A percentile compares a stretch with the other conserved stretches of the same genome.
These are phyloP conservation scores for Arachnomyces sp. DNA, from an alignment of 2,329 filamentous ascomycete species.

Conservation along the genomic window DNA sequence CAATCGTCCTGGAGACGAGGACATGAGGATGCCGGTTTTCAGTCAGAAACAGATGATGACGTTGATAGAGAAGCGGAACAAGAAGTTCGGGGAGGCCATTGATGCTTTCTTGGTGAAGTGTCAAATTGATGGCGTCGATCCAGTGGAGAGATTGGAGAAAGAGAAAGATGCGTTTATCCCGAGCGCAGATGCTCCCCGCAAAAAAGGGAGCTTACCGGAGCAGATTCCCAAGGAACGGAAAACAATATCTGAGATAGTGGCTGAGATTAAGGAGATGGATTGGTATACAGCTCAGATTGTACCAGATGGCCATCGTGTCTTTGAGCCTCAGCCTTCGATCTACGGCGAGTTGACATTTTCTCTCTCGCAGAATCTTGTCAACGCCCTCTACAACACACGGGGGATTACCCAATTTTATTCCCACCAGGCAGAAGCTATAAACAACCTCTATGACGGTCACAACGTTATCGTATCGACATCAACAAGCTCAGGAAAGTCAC, in stretches of 20 bases:
- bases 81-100: conserved; percentile 69
- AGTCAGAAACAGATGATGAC: conserved; percentile 86
- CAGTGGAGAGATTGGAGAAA: conserved; percentile 55
- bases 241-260: conserved; percentile 72
- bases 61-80: conserved; percentile 82
- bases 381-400: conserved; percentile 86
- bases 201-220: conserved; percentile 47
- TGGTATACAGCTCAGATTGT: conserved; percentile 94
- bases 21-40: conserved; percentile 84
- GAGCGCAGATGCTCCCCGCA: conserved; percentile 32
- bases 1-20: conserved; percentile 63
- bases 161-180: conserved; percentile 58
- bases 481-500: conserved; percentile 90
- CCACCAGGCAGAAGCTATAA: conserved; percentile 90
- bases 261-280: conserved; percentile 68
- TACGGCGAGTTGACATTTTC: conserved; percentile 78
- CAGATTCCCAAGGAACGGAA: conserved; percentile 73
- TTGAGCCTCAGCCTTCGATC: conserved; percentile 72
- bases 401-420: conserved; percentile 79
- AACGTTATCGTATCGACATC: conserved; percentile 92
- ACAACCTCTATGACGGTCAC: conserved; percentile 68
- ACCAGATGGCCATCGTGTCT: conserved; percentile 82
- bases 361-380: conserved; percentile 86
- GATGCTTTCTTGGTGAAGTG: conserved; percentile 71
- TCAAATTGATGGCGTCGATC: conserved; percentile 52